Evolutionary conservation across 2,329 filamentous ascomycete species (phyloP), one percentile per base, ranked within the genome.

Genomic region (Apiospora rasikravindrae): DNA sequence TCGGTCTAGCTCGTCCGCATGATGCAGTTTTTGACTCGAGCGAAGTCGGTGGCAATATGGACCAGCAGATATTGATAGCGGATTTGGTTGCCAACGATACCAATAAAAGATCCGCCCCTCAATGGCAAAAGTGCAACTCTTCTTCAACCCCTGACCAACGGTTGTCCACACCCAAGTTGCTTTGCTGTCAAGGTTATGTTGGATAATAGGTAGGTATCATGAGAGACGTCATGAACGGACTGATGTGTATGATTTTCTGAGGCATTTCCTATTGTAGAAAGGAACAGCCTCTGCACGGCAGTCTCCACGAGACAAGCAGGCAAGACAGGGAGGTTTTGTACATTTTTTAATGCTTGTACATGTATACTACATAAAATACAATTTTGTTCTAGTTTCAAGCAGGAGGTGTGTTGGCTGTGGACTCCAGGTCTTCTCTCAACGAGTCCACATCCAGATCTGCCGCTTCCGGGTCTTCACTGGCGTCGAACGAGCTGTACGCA

Each of bases 401-500:
- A 24, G 68, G 47, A 51, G 68, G 47, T 40, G 26, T 53, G 37
- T 57, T 22, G n/a, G 71, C 66, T 22, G 70, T 26, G n/a, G 33
- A 51, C 33, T 73, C 69, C 45, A 71, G 19, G 45, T 70, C 69
- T 64, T 68, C 71, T 13, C 51, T 26, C 45, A 73, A 67, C 47
- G 70, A 40, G 33, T 73, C 70, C 67, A 73, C 22, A 57, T 71
- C 70, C n/a, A 69, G 14, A 53, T 69, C 49, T 26, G 29, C 47
- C 19, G 29, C 45, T 16, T 71, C 68, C 26, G 57, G 3, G 4
- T 47, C 24, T 33, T 49, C 73, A 16, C 37, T 71, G 51, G 76
- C 75, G 45, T 76, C 78, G 73, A 80, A 78, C 0, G 78, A 76
- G 19, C 19, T 13, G 33, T 64, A 64, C 10, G 57, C 57, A 10